Evolutionary conservation across 106 monocot species (phyloP), one percentile per base, ranked within the genome.

Genomic region (Platanthera zijinensis): DNA sequence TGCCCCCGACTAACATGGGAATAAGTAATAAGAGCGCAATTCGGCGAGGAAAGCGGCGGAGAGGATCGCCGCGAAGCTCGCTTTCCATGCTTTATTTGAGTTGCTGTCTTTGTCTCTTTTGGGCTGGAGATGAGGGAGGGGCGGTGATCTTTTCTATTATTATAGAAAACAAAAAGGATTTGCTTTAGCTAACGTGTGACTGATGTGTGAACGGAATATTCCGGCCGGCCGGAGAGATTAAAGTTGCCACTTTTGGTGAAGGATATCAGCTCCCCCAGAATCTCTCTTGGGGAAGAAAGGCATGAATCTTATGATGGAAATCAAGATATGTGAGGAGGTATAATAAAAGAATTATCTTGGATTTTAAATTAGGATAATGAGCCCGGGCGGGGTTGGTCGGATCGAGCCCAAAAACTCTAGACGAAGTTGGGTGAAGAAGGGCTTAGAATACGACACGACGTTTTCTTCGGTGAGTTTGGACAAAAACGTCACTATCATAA

Each of bases 11-110:
- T 39, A 39, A 39, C 39, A 3, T 39, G 0, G 25, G 25, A 25
- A 0, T 25, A 74, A 82, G 75, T 50, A 19, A 63, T 59, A 54
- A 73, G 11, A 53, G 69, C 51, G 68, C 52, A 61, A 25, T 48
- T 25, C 3, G 47, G 39, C 15, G 50, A 74, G 13, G 49, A 72
- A 85, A 64, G 47, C 19, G 75, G 56, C 71, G 52, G 50, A 49
- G 14, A 57, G 59, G 64, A 39, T 1, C 66, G 10, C 21, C 54
- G 63, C 62, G 52, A 8, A 57, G 56, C 67, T 15, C 28, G 32
- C 49, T 69, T 28, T 72, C 18, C 48, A 39, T 67, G 47, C 48
- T 70, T 69, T 70, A 47, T 47, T 48, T 48, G 70, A 48, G 70
- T 2, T 70, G 70, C 6, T 48, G 48, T n/a, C 17, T 4, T 72